Conservation (phyloP, 2,329 filamentous ascomycete species). For the Diaporthe vaccinii region DNA sequence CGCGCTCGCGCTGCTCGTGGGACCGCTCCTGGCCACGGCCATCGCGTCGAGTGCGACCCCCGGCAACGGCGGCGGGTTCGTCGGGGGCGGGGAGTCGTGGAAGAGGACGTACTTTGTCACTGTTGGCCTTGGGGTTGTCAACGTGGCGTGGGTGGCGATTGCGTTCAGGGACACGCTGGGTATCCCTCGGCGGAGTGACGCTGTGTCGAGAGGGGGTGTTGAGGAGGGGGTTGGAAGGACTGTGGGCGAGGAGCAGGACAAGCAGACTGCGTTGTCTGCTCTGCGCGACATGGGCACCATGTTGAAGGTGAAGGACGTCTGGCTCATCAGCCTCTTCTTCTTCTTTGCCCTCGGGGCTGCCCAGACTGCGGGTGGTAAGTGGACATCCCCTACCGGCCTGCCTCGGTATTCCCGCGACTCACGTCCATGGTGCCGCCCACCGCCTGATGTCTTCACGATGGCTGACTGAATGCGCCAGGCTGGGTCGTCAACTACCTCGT, state of each 20-base stretch:
- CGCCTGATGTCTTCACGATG: not conserved
- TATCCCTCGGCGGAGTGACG: slow-evolving; percentile 44
- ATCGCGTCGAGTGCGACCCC: slow-evolving; percentile 56
- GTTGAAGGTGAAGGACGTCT: slow-evolving; percentile 60
- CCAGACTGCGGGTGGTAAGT: slow-evolving; percentile 63
- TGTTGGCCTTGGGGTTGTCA: slow-evolving; percentile 64
- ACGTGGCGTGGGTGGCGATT: slow-evolving; percentile 60
- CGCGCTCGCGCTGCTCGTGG: slow-evolving; percentile 67
- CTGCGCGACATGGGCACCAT: slow-evolving; percentile 47
- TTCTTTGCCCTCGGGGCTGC: slow-evolving; percentile 72
- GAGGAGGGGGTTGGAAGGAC: slow-evolving; percentile 38
- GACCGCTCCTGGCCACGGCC: slow-evolving; percentile 66
- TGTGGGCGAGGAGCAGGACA: slow-evolving; percentile 48
- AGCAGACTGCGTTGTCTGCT: slow-evolving; percentile 57
- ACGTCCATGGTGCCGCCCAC: not conserved
- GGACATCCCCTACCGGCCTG: not conserved
- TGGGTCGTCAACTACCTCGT: slow-evolving; percentile 78
- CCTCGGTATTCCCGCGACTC: not conserved
- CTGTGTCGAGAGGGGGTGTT: not conserved
- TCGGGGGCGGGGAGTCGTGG: slow-evolving; percentile 54
- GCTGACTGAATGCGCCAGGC: slow-evolving; percentile 46
- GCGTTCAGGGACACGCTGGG: slow-evolving; percentile 65
- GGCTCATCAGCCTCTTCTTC: slow-evolving; percentile 73
- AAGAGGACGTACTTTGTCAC: slow-evolving; percentile 69
- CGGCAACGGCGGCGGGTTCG: slow-evolving; percentile 44